A percentile compares a stretch with the other conserved stretches of the same genome.
Conservation (phyloP, 345 rosid species). For the Combretum micranthum region DNA sequence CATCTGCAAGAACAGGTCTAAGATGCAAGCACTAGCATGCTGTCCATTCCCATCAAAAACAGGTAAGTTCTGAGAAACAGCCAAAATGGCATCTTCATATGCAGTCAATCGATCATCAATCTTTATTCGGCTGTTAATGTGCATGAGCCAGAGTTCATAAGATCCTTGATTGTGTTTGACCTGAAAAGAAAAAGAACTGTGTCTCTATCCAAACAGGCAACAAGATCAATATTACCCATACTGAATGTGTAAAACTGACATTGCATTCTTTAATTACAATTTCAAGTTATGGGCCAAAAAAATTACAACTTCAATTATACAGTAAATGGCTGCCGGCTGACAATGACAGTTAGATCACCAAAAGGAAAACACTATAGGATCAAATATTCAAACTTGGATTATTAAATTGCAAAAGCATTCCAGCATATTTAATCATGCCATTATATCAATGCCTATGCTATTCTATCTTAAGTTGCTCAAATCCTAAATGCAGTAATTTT, state of each 20-base stretch:
- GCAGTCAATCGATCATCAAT: slow-evolving; percentile 64
- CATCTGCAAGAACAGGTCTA: slow-evolving; percentile 90
- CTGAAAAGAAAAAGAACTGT: slow-evolving; percentile 41
- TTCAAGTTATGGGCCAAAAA: too few relatives aligned
- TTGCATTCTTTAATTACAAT: background rate
- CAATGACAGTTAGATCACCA: too few relatives aligned
- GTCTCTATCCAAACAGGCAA: slow-evolving; percentile 33
- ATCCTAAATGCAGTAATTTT: too few relatives aligned
- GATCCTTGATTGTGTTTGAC: slow-evolving; percentile 59
- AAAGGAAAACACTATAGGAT: too few relatives aligned
- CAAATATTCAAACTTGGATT: too few relatives aligned
- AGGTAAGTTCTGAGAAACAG: slow-evolving; percentile 43
- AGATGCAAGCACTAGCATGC: slow-evolving; percentile 68
- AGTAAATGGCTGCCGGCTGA: too few relatives aligned
- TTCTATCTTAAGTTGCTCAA: too few relatives aligned
- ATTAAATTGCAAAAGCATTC: too few relatives aligned
- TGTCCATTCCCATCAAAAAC: slow-evolving; percentile 27
- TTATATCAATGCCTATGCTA: too few relatives aligned
- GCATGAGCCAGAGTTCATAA: slow-evolving; percentile 83
- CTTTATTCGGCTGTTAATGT: slow-evolving; percentile 70
- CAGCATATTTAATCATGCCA: too few relatives aligned
- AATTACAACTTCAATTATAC: too few relatives aligned
- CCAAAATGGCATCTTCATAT: slow-evolving; percentile 61
- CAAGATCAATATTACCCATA: slow-evolving; percentile 8
- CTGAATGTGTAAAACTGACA: background rate